Evolutionary conservation across 495 filamentous ascomycete genomes (phyloP).

Genomic region (Xylaria curta): DNA sequence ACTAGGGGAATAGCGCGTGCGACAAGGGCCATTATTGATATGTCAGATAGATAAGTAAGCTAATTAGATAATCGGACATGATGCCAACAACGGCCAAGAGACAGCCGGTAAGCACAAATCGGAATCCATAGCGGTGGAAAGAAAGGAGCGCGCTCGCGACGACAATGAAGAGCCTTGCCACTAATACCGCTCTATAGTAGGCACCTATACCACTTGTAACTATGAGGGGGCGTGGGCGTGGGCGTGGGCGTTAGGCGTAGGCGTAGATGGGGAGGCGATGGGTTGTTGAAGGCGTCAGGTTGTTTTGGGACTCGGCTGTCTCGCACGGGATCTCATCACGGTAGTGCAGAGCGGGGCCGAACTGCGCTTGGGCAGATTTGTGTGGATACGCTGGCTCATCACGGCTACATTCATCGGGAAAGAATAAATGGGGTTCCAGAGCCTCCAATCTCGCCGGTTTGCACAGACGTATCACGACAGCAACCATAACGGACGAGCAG

Average conservation of each 20-base stretch:
- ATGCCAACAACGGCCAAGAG: neutral
- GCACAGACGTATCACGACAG: neutral
- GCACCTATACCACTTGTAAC: neutral
- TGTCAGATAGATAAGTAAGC: neutral
- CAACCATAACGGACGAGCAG: neutral
- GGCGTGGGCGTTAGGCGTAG: neutral
- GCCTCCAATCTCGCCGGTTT: neutral
- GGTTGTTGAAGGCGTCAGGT: neutral
- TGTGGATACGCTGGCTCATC: constrained; percentile 32
- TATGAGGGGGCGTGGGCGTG: neutral
- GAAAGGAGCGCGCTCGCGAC: neutral
- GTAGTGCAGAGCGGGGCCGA: constrained; percentile 48
- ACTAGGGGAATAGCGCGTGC: neutral
- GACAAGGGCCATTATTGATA: neutral
- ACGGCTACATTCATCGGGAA: constrained; percentile 42
- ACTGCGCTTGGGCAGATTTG: neutral
- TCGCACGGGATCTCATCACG: constrained; percentile 25
- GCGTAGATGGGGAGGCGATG: neutral
- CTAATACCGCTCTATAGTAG: neutral
- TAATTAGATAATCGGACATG: neutral
- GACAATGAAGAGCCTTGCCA: neutral
- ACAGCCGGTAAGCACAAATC: neutral
- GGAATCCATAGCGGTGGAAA: constrained; percentile 1
- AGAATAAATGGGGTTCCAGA: constrained; percentile 24
- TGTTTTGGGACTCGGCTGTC: neutral